Evolutionary conservation across 2,329 filamentous ascomycete genomes (phyloP).

Genomic region (Tolypocladium album): DNA sequence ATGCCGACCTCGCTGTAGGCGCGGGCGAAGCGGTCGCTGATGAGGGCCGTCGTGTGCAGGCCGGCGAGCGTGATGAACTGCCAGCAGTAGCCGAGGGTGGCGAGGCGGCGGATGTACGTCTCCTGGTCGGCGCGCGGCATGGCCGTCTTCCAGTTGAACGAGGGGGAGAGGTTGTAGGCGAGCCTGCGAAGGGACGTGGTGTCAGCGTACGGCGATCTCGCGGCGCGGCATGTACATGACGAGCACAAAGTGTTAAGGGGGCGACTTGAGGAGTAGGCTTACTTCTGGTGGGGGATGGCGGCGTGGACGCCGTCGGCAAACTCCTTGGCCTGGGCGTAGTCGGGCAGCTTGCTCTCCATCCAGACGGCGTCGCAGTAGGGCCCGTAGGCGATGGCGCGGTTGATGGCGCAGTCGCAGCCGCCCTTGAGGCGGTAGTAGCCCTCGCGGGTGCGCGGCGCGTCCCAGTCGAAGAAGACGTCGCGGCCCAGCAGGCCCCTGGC

Average conservation of each 20-base stretch:
- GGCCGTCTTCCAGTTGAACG: conserved; percentile 99
- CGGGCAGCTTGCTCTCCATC: conserved; percentile 98
- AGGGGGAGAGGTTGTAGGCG: conserved; percentile 95
- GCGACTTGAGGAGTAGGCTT: too few species aligned
- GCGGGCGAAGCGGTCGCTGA: conserved; percentile 77
- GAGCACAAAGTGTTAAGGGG: too few species aligned
- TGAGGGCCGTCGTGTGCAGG: conserved; percentile 88
- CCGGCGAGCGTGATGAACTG: conserved; percentile 99
- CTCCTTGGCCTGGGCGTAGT: conserved; percentile 81
- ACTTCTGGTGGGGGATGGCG: conserved; percentile 95
- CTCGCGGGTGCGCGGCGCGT: conserved; percentile 82
- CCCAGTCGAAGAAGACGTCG: conserved; percentile 92
- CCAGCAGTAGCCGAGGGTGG: conserved; percentile 90
- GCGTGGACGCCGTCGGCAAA: conserved; percentile 91
- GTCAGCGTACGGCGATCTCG: too few species aligned
- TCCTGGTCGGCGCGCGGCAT: conserved; percentile 89
- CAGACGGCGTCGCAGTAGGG: conserved; percentile 94
- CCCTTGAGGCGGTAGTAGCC: conserved; percentile 91
- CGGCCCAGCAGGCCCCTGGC: conserved; percentile 67
- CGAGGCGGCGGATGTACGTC: conserved; percentile 91
- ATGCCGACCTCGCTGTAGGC: conserved; percentile 77
- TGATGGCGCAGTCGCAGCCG: conserved; percentile 82
- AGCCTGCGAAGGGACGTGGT: too few species aligned
- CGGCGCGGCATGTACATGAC: too few species aligned
- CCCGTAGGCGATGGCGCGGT: conserved; percentile 82